Evolutionary conservation across 108 stramenopile species (phyloP).

Genomic region (Epithemia pelagica): DNA sequence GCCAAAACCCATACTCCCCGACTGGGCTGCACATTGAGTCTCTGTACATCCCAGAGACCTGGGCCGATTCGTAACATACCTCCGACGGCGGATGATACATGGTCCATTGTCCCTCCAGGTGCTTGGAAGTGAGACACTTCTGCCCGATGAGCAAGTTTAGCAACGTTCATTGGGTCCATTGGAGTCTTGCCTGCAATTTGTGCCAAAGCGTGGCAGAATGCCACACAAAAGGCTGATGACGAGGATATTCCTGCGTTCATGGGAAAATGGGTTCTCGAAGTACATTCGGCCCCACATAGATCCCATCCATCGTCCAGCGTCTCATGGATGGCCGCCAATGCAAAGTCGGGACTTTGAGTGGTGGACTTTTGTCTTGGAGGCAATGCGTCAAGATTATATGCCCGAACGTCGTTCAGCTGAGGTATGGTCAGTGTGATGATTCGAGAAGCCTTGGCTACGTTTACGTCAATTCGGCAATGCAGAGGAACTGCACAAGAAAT

Average conservation of each 20-base stretch:
- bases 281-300: slow-evolving; percentile 13
- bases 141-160: slow-evolving; percentile 18
- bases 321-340: slow-evolving; percentile 34
- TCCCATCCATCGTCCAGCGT: slow-evolving; percentile 22
- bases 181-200: slow-evolving; percentile 8
- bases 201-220: slow-evolving; percentile 21
- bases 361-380: slow-evolving; percentile 14
- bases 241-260: slow-evolving; percentile 27
- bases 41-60: slow-evolving; percentile 19
- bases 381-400: slow-evolving; percentile 18
- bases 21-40: not conserved
- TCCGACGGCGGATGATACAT: slow-evolving; percentile 24
- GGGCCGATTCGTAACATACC: slow-evolving; percentile 28
- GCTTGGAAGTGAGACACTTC: slow-evolving; percentile 36
- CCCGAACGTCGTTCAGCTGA: not conserved
- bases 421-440: slow-evolving; percentile 9
- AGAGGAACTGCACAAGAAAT: slow-evolving; percentile 29
- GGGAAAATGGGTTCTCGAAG: slow-evolving; percentile 21
- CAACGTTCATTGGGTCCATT: slow-evolving; percentile 8
- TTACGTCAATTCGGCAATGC: slow-evolving; percentile 15
- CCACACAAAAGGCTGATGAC: slow-evolving; percentile 27
- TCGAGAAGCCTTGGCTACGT: not conserved
- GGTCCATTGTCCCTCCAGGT: slow-evolving; percentile 37
- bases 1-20: slow-evolving; percentile 27
- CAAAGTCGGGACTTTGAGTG: slow-evolving; percentile 16